These are phyloP conservation scores for Avena sativa DNA, from an alignment of 176 grass and related monocot genomes.

Conservation along the genomic window DNA sequence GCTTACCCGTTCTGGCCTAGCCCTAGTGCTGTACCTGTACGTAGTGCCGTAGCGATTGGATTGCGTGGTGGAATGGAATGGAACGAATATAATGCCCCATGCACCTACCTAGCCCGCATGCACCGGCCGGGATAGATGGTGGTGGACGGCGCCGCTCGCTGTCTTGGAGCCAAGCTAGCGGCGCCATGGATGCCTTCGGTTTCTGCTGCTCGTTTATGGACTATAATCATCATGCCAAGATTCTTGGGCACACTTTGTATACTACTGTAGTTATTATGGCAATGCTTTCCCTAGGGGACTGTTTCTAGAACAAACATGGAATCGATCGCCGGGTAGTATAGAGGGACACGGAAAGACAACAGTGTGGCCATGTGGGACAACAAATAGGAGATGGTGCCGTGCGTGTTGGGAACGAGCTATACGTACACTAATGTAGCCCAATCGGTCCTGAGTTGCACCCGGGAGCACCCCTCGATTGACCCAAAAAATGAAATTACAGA, in stretches of 20 bases:
- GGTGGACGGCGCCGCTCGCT: background rate
- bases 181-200: background rate
- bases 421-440: too few species aligned
- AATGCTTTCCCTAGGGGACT: too few species aligned
- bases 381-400: too few species aligned
- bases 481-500: too few species aligned
- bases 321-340: too few species aligned
- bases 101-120: background rate
- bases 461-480: too few species aligned
- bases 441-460: too few species aligned
- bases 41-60: background rate
- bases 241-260: background rate
- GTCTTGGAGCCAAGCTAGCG: background rate
- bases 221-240: background rate
- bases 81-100: background rate
- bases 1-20: background rate
- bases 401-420: too few species aligned
- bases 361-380: too few species aligned
- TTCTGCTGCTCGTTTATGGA: background rate
- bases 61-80: slow-evolving; percentile 32
- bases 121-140: background rate
- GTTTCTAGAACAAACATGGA: too few species aligned
- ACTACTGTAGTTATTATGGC: background rate
- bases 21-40: background rate
- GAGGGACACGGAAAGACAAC: too few species aligned